Percentiles rank a stretch among this genome's conserved stretches.
phyloP scores from a whole-genome alignment of 148 eudicot genomes.

The Oxyria digyna region DNA sequence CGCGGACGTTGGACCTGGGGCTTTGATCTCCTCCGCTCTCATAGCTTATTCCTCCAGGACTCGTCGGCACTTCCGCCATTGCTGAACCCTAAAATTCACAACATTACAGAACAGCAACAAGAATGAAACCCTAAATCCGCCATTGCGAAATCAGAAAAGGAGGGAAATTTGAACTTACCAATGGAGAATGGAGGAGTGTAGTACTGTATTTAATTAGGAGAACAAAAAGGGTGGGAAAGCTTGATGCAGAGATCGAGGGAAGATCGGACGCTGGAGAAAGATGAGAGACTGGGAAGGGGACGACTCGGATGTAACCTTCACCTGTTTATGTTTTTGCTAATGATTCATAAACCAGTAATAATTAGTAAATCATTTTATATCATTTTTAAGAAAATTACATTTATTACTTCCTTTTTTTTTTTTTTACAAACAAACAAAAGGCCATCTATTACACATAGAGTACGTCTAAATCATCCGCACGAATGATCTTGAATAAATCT shows the following conservation, averaged over 20 bases:
- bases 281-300: slow-evolving; percentile 21
- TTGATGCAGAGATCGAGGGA: slow-evolving; percentile 23
- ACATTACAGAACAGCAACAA: neutral
- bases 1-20: slow-evolving; percentile 26
- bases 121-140: slow-evolving; percentile 4
- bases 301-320: slow-evolving; percentile 25
- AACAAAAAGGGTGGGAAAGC: neutral
- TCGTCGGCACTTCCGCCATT: slow-evolving; percentile 28
- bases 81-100: slow-evolving; percentile 1
- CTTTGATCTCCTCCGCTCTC: slow-evolving; percentile 36
- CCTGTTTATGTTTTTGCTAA: no score
- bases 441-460: no score
- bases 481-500: no score
- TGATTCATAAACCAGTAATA: no score
- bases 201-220: neutral
- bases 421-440: no score
- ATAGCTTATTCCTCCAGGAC: slow-evolving; percentile 31
- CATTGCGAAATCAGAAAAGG: slow-evolving; percentile 7
- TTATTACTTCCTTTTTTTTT: no score
- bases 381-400: no score
- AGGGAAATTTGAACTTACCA: slow-evolving; percentile 13
- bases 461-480: no score
- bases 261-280: slow-evolving; percentile 60
- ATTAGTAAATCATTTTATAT: no score
- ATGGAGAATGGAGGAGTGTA: slow-evolving; percentile 1